Percentiles rank a stretch among this genome's conserved stretches.
These are phyloP conservation scores for Amylocarpus encephaloides DNA, from an alignment of 2,329 filamentous ascomycete genomes.

Conservation along the genomic window DNA sequence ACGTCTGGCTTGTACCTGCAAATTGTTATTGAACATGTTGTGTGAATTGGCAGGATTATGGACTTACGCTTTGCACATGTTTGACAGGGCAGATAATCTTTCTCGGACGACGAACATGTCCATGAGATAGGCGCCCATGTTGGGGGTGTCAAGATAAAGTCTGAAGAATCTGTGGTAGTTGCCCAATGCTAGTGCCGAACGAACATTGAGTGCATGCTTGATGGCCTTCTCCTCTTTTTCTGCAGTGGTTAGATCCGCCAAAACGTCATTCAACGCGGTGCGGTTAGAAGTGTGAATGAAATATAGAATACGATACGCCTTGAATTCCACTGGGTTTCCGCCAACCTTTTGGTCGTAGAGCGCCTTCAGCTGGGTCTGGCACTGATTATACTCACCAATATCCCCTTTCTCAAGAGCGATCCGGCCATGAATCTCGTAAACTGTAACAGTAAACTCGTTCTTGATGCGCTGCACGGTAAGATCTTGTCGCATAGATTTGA, in stretches of 20 bases:
- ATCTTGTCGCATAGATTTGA: conserved; percentile 97
- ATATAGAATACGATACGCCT: conserved; percentile 99
- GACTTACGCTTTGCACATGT: conserved; percentile 93
- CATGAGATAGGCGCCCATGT: conserved; percentile 98
- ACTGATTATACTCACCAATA: conserved; percentile 99
- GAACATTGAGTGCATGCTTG: conserved; percentile 85
- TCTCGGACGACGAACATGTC: conserved; percentile 98
- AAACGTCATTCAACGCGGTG: conserved; percentile 93
- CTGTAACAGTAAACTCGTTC: conserved; percentile 90
- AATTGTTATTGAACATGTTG: conserved; percentile 39
- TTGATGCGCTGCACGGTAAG: conserved; percentile 96
- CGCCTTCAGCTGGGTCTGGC: conserved; percentile 92
- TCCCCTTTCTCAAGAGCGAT: conserved; percentile 98
- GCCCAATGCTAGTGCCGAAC: conserved; percentile 83
- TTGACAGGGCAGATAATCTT: conserved; percentile 81
- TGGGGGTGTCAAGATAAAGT: conserved; percentile 86
- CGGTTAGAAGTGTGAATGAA: conserved; percentile 99
- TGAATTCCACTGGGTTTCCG: conserved; percentile 90
- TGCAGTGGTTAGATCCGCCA: conserved; percentile 97
- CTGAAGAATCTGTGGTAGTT: conserved; percentile 99
- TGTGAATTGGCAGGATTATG: background rate
- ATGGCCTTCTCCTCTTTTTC: conserved; percentile 82
- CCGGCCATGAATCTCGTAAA: conserved; percentile 95
- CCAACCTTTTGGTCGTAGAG: conserved; percentile 82
- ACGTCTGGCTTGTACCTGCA: conserved; percentile 86